Evolutionary conservation across 2,329 filamentous ascomycete genomes (phyloP), one percentile per base, ranked within the genome.

Genomic region (Exophiala sp.): DNA sequence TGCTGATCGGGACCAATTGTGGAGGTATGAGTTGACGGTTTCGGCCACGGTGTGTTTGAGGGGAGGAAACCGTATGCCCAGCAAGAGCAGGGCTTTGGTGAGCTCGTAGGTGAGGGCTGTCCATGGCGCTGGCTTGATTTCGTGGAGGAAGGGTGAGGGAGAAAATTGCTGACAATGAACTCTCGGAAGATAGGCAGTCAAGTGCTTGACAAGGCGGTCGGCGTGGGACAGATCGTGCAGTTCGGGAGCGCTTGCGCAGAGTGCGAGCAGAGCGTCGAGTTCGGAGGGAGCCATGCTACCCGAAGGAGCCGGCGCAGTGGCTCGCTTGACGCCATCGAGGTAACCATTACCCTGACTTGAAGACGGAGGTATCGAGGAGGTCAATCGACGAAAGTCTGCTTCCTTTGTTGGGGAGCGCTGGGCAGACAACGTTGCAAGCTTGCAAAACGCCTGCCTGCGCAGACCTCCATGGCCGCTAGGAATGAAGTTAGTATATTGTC

Each of bases 191-290:
- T 97, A 97, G 4, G 87, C 87, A 6, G 85, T 81, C 38, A 99
- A 75, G 63, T 95, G 91, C 33, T 80, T 78, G n/a, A 86, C 82
- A 36, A 99, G 82, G 64, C 84, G 87, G 65, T 88, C 83, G 24
- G 91, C 91, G 66, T 88, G 87, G 57, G 89, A 83, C 39, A 76
- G 71, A 42, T 83, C 85, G 48, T 85, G 79, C 21, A 97, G 79
- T 20, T 84, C 80, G 3, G 90, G 87, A 3, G 91, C 89, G 49
- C 92, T 89, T 73, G 91, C 92, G 77, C 92, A 97, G 21, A 99
- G 79, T 40, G 94, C 90, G 21, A 97, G 75, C 21, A 99, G 80
- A 49, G 95, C 88, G 70, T 99, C 92, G 63, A 96, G 86, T 76
- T 99, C 95, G 65, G 89, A 86, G 50, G 91, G 84, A 49, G 86